Conservation (phyloP, 208 protist genomes). For the Strigomonas galati region DNA sequence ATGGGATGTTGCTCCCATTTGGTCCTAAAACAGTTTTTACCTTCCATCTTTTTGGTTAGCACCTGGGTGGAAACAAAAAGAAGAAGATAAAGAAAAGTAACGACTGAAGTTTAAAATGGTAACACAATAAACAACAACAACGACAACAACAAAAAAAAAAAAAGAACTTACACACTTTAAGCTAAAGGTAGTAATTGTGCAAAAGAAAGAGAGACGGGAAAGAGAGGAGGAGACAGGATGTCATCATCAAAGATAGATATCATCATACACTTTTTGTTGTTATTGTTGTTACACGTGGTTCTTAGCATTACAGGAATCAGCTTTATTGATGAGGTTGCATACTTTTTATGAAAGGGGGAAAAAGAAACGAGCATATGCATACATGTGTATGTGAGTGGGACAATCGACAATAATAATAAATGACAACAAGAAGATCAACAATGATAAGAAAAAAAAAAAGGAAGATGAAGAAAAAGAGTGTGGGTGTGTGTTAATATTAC, state of each 20-base stretch:
- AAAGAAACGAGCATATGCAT: slow-evolving; percentile 6
- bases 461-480: background rate
- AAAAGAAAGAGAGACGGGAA: slow-evolving; percentile 3
- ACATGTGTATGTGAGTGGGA: background rate
- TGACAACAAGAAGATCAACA: background rate
- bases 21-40: slow-evolving; percentile 86
- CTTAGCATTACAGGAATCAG: no score
- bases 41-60: slow-evolving; percentile 49
- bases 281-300: no score
- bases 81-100: background rate
- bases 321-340: no score
- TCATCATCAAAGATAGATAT: background rate
- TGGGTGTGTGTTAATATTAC: slow-evolving; percentile 23
- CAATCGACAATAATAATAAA: background rate
- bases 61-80: no score
- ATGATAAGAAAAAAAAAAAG: background rate
- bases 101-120: background rate
- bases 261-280: no score
- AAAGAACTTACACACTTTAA: background rate
- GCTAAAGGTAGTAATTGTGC: background rate
- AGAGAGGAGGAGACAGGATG: background rate
- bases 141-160: background rate
- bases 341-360: background rate
- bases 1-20: slow-evolving; percentile 79
- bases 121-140: background rate